A percentile compares a stretch with the other conserved stretches of the same genome.
phyloP scores from a whole-genome alignment of 768 basidiomycete genomes.

The Amanita rimosa region DNA sequence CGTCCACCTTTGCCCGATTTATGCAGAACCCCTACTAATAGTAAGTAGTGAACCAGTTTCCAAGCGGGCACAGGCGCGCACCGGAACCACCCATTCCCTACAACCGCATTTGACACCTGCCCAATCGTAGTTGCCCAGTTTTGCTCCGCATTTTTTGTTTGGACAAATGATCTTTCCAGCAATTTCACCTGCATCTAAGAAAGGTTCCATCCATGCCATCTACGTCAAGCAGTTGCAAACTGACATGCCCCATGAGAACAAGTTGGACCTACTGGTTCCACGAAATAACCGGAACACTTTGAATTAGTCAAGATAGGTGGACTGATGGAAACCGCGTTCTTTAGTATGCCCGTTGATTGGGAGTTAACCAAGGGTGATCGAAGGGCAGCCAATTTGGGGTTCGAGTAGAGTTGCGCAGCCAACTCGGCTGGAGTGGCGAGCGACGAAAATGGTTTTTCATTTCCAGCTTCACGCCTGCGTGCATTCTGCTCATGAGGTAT shows the following conservation, averaged over 20 bases:
- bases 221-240: conserved; percentile 14
- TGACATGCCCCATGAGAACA: neutral
- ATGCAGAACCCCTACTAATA: conserved; percentile 49
- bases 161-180: conserved; percentile 90
- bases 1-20: conserved; percentile 58
- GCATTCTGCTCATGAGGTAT: conserved; percentile 5
- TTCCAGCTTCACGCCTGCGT: conserved; percentile 6
- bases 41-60: neutral
- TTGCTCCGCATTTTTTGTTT: conserved; percentile 80
- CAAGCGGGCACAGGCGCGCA: conserved; percentile 30
- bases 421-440: conserved; percentile 23
- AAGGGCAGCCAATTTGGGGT: conserved; percentile 31
- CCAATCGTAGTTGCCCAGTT: conserved; percentile 97
- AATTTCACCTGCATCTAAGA: conserved; percentile 62
- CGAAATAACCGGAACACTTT: conserved; percentile 93
- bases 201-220: conserved; percentile 96
- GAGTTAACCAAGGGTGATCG: conserved; percentile 13
- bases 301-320: conserved; percentile 65
- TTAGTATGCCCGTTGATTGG: conserved; percentile 9
- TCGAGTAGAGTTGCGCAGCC: conserved; percentile 27
- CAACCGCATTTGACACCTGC: conserved; percentile 89
- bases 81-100: conserved; percentile 87
- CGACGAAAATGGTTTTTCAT: conserved; percentile 11
- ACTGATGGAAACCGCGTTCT: conserved; percentile 25
- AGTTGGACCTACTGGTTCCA: conserved; percentile 69